Evolutionary conservation across 306 rosid species (phyloP), one percentile per base, ranked within the genome.

Genomic region (Prunus campanulata): DNA sequence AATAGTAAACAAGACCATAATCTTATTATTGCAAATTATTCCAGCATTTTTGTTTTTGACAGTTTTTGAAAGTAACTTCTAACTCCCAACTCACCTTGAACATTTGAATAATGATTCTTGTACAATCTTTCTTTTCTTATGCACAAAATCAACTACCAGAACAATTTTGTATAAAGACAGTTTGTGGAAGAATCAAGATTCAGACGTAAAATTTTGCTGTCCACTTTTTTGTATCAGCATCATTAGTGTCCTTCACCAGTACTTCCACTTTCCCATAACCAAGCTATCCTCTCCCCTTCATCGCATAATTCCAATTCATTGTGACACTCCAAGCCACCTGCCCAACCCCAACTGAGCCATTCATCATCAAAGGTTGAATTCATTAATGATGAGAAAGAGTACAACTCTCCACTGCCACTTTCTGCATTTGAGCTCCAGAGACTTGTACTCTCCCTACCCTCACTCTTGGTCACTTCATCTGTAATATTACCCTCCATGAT

Each of bases 301-400:
- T 81, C 91, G 39, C 80, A 65, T 19, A 69, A 12, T 27, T 78
- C 82, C 86, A 79, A 72, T 20, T 79, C 77, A 54, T 65, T 46
- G 35, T 16, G 80, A 76, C 74, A 29, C 49, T 81, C 78, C 47
- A 81, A 76, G 30, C 78, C 85, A 61, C 79, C 69, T 25, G 76
- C 82, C 85, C 87, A 83, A 39, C 81, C 78, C 87, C 89, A 86
- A 64, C 86, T 83, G 57, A 77, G 61, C 91, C 91, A 86, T n/a
- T 78, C 83, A 49, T 65, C 77, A 14, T 86, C 86, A 78, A 86
- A 85, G 27, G 68, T 77, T 12, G 82, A 81, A 80, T 73, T 77
- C 74, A 81, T 72, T 5, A 89, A 77, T 1, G 90, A 88, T 71
- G 78, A 75, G 71, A 61, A 72, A 30, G 76, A 76, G 67, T 66